Evolutionary conservation across 2,329 filamentous ascomycete genomes (phyloP).

Genomic region (Pseudofabraea citricarpa): DNA sequence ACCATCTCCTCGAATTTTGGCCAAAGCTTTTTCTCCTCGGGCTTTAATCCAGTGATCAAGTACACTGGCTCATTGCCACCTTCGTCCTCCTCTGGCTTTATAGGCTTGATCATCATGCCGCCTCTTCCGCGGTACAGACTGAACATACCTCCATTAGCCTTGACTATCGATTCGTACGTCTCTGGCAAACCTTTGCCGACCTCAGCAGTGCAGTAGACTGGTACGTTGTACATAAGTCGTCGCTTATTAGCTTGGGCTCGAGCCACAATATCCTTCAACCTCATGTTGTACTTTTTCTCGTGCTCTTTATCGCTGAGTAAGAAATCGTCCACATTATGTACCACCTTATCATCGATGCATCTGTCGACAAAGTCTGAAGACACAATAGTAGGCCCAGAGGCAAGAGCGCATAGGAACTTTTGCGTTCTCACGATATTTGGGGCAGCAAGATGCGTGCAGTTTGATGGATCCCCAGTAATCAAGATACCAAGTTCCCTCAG

Average conservation of each 20-base stretch:
- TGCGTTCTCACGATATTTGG: conserved; percentile 83
- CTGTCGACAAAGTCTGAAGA: conserved; percentile 74
- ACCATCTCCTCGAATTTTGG: conserved; percentile 76
- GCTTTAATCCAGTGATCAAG: conserved; percentile 65
- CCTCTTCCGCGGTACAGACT: conserved; percentile 71
- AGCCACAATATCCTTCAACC: conserved; percentile 60
- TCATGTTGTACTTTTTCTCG: conserved; percentile 68
- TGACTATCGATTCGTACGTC: conserved; percentile 79
- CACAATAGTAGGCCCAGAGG: conserved; percentile 73
- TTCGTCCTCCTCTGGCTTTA: conserved; percentile 54
- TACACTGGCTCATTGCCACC: conserved; percentile 70
- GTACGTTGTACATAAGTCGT: conserved; percentile 68
- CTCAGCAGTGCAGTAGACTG: conserved; percentile 78
- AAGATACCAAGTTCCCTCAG: conserved; percentile 79
- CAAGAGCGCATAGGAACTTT: conserved; percentile 88
- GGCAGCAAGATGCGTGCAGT: conserved; percentile 82
- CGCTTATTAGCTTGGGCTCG: conserved; percentile 74
- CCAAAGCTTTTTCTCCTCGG: conserved; percentile 72
- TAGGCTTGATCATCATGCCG: conserved; percentile 61
- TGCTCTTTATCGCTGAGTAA: conserved; percentile 65
- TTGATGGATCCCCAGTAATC: conserved; percentile 68
- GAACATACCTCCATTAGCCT: conserved; percentile 83
- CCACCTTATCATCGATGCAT: conserved; percentile 63
- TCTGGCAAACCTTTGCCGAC: conserved; percentile 72
- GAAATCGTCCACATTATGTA: conserved; percentile 62